phyloP scores from a whole-genome alignment of 129 eudicot species.

The Lactuca sativa region DNA sequence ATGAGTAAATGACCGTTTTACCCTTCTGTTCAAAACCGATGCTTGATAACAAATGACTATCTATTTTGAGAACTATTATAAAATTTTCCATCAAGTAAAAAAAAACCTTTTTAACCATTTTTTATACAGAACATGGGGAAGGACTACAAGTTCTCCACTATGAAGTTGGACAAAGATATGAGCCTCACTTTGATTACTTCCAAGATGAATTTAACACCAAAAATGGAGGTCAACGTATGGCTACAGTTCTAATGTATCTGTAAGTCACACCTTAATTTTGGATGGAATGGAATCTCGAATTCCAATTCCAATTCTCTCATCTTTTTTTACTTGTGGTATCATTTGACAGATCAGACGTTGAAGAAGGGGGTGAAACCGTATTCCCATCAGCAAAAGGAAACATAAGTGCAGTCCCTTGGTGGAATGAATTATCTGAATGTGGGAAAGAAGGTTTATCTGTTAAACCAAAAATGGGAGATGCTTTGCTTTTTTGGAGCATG shows the following conservation, averaged over 20 bases:
- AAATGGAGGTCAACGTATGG: slow-evolving; percentile 95
- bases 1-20: too few relatives aligned
- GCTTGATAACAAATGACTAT: too few relatives aligned
- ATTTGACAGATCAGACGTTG: slow-evolving; percentile 84
- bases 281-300: neutral
- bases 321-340: neutral
- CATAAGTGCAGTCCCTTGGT: slow-evolving; percentile 66
- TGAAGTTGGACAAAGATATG: slow-evolving; percentile 92
- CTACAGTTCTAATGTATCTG: slow-evolving; percentile 95
- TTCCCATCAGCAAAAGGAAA: slow-evolving; percentile 92
- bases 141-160: slow-evolving; percentile 96
- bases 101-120: neutral
- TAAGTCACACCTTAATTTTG: slow-evolving; percentile 37
- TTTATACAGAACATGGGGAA: slow-evolving; percentile 81
- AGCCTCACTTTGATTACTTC: slow-evolving; percentile 93
- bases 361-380: slow-evolving; percentile 97
- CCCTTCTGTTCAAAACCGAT: too few relatives aligned
- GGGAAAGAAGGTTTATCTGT: slow-evolving; percentile 82
- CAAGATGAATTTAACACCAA: slow-evolving; percentile 72
- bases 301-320: neutral
- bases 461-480: slow-evolving; percentile 97
- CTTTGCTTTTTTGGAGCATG: slow-evolving; percentile 96
- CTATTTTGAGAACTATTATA: too few relatives aligned
- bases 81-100: too few relatives aligned
- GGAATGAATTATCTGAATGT: slow-evolving; percentile 83